A percentile compares a stretch with the other conserved stretches of the same genome.
These are phyloP conservation scores for Hibiscus trionum DNA, from an alignment of 345 rosid genomes.

Conservation along the genomic window DNA sequence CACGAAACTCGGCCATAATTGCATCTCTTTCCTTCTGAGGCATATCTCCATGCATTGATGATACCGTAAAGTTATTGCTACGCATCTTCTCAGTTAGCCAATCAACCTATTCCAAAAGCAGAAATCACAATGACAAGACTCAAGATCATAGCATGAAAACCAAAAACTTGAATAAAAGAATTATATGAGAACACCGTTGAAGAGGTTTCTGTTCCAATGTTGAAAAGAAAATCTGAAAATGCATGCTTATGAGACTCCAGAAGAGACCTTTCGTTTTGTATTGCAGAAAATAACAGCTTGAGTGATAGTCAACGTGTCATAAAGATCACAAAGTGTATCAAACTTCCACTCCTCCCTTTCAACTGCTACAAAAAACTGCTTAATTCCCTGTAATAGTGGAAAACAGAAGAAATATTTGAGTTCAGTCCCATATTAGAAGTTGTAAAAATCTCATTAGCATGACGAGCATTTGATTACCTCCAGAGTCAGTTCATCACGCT, in stretches of 20 bases:
- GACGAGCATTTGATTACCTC: slow-evolving; percentile 40
- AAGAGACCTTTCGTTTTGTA: slow-evolving; percentile 82
- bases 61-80: too few species aligned
- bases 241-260: neutral
- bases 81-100: too few species aligned
- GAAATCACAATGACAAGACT: too few species aligned
- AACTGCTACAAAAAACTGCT: slow-evolving; percentile 90
- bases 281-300: slow-evolving; percentile 99
- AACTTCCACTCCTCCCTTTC: slow-evolving; percentile 99
- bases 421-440: neutral
- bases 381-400: slow-evolving; percentile 60
- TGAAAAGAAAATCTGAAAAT: neutral
- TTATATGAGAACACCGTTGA: neutral
- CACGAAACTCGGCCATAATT: too few species aligned
- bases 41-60: too few species aligned
- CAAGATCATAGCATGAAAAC: neutral
- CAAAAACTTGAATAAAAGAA: neutral
- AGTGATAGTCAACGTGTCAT: slow-evolving; percentile 88
- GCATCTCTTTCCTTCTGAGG: too few species aligned
- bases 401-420: neutral
- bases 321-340: slow-evolving; percentile 91
- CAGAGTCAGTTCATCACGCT: slow-evolving; percentile 95
- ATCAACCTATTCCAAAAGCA: too few species aligned
- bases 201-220: neutral
- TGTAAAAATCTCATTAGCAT: neutral